A percentile compares a stretch with the other conserved stretches of the same genome.
Conservation (phyloP, 257 asterid genomes). For the Schizonepeta tenuifolia region DNA sequence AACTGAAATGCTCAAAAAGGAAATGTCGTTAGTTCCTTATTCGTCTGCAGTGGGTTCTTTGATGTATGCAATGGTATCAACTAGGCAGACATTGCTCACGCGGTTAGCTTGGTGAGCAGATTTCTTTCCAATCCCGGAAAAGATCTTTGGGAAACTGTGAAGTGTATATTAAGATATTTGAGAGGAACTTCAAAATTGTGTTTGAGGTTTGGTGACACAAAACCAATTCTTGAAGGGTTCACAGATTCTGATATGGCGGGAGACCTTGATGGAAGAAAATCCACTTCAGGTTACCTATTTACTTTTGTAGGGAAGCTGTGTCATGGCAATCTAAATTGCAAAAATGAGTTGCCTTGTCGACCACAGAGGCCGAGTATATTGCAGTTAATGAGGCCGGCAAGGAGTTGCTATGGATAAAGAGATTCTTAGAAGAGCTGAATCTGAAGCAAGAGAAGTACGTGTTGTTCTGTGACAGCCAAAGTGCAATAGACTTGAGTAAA, state of each 20-base stretch:
- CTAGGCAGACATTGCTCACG: background rate
- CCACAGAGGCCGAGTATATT: background rate
- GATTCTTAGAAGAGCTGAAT: background rate
- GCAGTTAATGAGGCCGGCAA: background rate
- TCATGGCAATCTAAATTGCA: background rate
- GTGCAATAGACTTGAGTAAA: too few species aligned
- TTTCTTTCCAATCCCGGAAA: background rate
- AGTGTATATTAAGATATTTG: background rate
- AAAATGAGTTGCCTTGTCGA: too few species aligned
- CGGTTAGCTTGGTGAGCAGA: background rate
- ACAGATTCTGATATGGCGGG: background rate
- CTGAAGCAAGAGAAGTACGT: too few species aligned
- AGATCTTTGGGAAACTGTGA: conserved; percentile 10
- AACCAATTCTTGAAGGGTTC: background rate
- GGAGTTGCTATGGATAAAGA: background rate
- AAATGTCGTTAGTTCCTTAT: background rate
- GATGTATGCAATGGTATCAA: background rate
- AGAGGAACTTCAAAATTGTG: conserved; percentile 13
- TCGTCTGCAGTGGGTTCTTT: conserved; percentile 2
- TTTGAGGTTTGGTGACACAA: background rate
- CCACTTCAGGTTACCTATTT: background rate
- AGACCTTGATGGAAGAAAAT: background rate
- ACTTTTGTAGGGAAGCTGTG: background rate
- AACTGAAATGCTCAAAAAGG: background rate
- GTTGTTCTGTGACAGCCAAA: too few species aligned